Base-by-base conservation (phyloP, 169 alveolate species). In the Neospora caninum region DNA sequence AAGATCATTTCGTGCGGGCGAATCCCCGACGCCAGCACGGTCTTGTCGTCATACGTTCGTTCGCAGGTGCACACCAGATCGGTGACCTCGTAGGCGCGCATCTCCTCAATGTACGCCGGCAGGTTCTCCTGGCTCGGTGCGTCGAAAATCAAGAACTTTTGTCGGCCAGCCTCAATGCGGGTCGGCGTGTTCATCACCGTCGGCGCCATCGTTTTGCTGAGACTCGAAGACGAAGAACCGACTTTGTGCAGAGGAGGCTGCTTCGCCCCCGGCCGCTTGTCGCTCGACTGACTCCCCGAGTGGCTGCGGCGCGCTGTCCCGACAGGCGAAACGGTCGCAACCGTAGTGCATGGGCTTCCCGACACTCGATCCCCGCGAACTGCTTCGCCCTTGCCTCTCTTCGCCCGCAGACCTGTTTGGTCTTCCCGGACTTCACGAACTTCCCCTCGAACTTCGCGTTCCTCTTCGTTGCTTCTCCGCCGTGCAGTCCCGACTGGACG, bases 1-100 rank as follows among this genome's bases (percentile, higher is more conserved):
- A 98, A 98, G 69, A 97, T 93, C 87, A 98, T 87, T 64, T 98
- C 99, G 95, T 96, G 97, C 42, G 89, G 39, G 70, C 95, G 95
- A 39, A 98, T 98, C 25, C 98, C 97, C 0, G 97, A 96, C 0
- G 39, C 88, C 78, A 91, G 42, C 54, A 98, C 93, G 42, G 94
- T 89, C 29, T 95, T 88, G 49, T 97, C 99, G 78, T 97, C 96
- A 83, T 98, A 98, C 80, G 97, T 97, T 13, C 97, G 93, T 70
- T 98, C 99, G 84, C 99, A 98, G 38, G 99, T 98, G n/a, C 99
- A 95, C 43, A 98, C 99, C 88, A 98, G 95, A 94, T 95, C 97
- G 1, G 97, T 96, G 54, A 98, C 99, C 31, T 98, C 98, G 91
- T 94, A 97, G 80, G 92, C 96, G 86, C 91, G 78, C 98, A 98